Conservation (phyloP, 1,139 yeast genomes). For the Suhomyces anneliseae region DNA sequence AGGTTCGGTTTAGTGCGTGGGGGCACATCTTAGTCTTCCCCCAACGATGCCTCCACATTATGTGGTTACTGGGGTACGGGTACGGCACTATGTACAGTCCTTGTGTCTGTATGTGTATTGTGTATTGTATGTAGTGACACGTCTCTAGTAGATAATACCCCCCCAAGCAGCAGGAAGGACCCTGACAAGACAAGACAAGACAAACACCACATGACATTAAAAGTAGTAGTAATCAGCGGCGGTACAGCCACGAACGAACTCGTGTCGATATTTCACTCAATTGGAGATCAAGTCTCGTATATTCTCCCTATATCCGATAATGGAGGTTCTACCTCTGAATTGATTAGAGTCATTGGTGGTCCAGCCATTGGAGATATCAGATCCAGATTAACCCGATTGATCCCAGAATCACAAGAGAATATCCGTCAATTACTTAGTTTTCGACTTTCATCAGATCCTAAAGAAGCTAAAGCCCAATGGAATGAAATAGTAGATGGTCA, state of each 20-base stretch:
- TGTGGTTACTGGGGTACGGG: no score
- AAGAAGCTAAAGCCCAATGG: constrained; percentile 72
- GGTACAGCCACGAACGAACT: constrained; percentile 76
- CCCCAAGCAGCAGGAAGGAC: no score
- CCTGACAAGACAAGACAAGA: not conserved
- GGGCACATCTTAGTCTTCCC: not conserved
- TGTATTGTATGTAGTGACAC: no score
- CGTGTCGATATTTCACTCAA: constrained; percentile 45
- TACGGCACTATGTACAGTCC: no score
- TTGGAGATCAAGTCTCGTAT: constrained; percentile 52
- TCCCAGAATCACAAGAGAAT: constrained; percentile 48
- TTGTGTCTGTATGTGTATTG: no score
- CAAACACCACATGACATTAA: constrained; percentile 1
- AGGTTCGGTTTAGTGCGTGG: not conserved
- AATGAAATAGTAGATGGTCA: constrained; percentile 73
- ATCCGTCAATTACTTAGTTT: constrained; percentile 55
- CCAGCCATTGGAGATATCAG: constrained; percentile 94
- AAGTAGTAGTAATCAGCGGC: constrained; percentile 59
- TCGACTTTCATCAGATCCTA: constrained; percentile 56
- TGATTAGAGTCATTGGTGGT: constrained; percentile 86
- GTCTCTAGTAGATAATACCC: no score
- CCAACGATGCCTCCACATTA: not conserved
- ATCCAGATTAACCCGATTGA: constrained; percentile 74
- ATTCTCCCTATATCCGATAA: constrained; percentile 86
- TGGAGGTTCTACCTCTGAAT: constrained; percentile 93